Evolutionary conservation across 2,329 filamentous ascomycete species (phyloP).

Genomic region (Nigrospora oryzae): DNA sequence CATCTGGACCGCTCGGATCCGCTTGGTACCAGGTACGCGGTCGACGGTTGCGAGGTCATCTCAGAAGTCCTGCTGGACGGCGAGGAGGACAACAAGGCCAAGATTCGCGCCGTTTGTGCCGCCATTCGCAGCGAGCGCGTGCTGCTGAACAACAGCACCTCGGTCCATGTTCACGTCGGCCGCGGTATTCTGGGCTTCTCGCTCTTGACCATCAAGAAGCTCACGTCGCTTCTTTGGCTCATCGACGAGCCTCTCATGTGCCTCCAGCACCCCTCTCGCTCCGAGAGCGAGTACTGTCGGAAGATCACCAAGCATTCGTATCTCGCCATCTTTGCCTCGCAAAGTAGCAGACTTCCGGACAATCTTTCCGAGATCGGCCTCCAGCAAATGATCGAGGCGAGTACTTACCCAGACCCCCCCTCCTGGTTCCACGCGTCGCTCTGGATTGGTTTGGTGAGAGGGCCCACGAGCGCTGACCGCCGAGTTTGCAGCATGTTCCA

Average conservation of each 20-base stretch:
- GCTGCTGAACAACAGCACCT: conserved; percentile 12
- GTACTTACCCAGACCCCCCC: too few relatives aligned
- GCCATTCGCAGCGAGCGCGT: conserved; percentile 10
- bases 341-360: too few relatives aligned
- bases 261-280: conserved; percentile 15
- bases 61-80: conserved; percentile 10
- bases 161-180: conserved; percentile 17
- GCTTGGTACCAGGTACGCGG: background rate
- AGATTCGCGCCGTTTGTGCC: conserved; percentile 10
- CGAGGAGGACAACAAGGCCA: conserved; percentile 2
- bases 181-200: conserved; percentile 15
- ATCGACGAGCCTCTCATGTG: conserved; percentile 9
- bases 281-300: conserved; percentile 3
- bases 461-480: too few relatives aligned
- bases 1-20: background rate
- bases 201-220: conserved; percentile 15
- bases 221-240: conserved; percentile 10
- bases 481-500: too few relatives aligned
- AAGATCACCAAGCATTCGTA: conserved; percentile 4
- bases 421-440: too few relatives aligned
- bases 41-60: conserved; percentile 13
- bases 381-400: too few relatives aligned
- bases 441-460: too few relatives aligned
- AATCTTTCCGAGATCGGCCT: too few relatives aligned
- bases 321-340: background rate